These are phyloP conservation scores for Rhizoclosmatium globosum DNA, from an alignment of 192 early-diverging fungal genomes.

Conservation along the genomic window DNA sequence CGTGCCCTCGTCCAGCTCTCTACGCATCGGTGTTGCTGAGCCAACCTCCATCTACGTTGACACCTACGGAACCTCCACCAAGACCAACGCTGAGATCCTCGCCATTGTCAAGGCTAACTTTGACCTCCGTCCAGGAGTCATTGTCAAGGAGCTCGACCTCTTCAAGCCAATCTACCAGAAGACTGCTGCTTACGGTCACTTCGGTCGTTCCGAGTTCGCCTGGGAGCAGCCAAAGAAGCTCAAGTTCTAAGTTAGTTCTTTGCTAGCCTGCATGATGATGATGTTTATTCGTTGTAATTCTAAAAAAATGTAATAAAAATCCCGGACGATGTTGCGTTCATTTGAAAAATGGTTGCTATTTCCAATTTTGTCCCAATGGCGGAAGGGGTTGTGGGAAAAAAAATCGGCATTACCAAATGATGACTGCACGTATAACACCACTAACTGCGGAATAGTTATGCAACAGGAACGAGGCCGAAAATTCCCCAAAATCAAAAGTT, in stretches of 20 bases:
- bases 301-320: too few species aligned
- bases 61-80: conserved; percentile 93
- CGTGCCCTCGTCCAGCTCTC: conserved; percentile 92
- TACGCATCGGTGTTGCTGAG: conserved; percentile 99
- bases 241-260: conserved; percentile 54
- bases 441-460: too few species aligned
- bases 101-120: conserved; percentile 98
- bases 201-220: conserved; percentile 86
- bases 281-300: too few species aligned
- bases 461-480: too few species aligned
- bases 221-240: conserved; percentile 90
- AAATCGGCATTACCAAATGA: too few species aligned
- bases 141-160: conserved; percentile 97
- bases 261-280: too few species aligned
- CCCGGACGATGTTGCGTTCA: too few species aligned
- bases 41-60: conserved; percentile 96
- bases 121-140: conserved; percentile 97
- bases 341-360: too few species aligned
- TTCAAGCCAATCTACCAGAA: conserved; percentile 97
- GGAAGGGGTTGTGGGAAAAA: too few species aligned
- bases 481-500: too few species aligned
- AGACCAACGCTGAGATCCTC: conserved; percentile 90
- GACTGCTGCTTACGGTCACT: conserved; percentile 93
- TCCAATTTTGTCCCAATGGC: too few species aligned
- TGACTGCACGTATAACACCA: too few species aligned